Base-by-base conservation (phyloP, 768 basidiomycete genomes). In the Boletus pseudo-olivaceus region DNA sequence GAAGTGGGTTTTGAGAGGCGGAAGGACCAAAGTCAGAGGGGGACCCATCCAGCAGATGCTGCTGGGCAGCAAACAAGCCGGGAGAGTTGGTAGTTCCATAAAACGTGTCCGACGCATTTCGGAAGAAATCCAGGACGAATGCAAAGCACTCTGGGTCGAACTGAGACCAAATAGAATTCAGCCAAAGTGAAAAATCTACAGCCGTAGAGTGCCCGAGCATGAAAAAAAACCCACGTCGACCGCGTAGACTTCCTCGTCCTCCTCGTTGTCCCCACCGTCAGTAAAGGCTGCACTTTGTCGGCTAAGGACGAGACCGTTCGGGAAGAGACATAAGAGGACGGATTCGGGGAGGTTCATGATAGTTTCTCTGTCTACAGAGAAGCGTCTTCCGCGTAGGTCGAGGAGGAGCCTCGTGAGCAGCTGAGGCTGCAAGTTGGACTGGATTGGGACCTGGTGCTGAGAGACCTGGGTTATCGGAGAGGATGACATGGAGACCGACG, bases 281-380 rank as follows among this genome's bases (percentile, higher is more conserved):
- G 83, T 82, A 51, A 89, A 73, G 17, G 85, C 85, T 8, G 82
- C 81, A 56, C 88, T 89, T 66, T 95, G 91, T 57, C 94, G 80
- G 67, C 88, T 93, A 50, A 98, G 80, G 37, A 98, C 93, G 56
- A 98, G 83, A 19, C 96, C 97, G 66, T 98, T 98, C 10, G 97
- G 97, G 68, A 98, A 99, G 57, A 99, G 78, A 72, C 95, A 98
- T 35, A 99, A 77, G 49, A 98, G 79, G 43, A 99, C 93, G 17
- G 91, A 93, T 82, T 99, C 97, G 2, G 97, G 97, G 19, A 99
- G 80, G 69, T 95, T 93, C 94, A 98, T 97, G 67, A 99, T 88
- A 7, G 90, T 94, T 75, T 98, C 96, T 61, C 96, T 82, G 74
- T 98, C 97, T 41, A 99, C 93, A 56, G 90, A 86, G 75, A 98